Evolutionary conservation across 1,139 yeast genomes (phyloP), one percentile per base, ranked within the genome.

Genomic region (Diutina mesorugosa): DNA sequence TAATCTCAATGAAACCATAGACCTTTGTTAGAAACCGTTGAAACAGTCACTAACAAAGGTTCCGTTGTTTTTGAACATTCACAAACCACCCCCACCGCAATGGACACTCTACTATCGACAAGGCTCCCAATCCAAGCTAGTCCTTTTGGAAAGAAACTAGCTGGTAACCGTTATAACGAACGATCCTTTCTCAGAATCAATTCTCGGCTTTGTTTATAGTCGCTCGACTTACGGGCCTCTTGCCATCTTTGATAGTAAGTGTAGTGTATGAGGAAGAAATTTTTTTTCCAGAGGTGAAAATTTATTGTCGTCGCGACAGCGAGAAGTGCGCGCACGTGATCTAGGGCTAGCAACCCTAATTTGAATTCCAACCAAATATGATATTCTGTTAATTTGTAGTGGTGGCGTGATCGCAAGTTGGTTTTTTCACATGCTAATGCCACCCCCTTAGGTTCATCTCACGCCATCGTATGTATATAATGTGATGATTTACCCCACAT

Each of bases 141-240:
- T 41, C 26, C 26, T 21, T 21, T 21, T 21, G 26, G 26, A 59
- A 59, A 57, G 55, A 55, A 57, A 29, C 57, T 56, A 63, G 59
- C 69, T 66, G 71, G 71, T 67, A 60, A 62, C 66, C 63, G 67
- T 45, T 51, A 45, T 45, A 51, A 51, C 55, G 47, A 51, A 38
- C 16, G 18, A 26, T 32, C 26, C 46, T 4, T 21, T 46, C 32
- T 30, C 30, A 30, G 51, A 38, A 14, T 10, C 12, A 12, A 5
- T 26, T 51, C 53, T 50, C 53, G 53, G 53, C 53, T n/a, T 50
- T 28, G 53, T 50, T 50, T 50, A 58, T 56, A 54, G 48, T 56
- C 55, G 59, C 59, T 60, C 59, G 71, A 83, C 89, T 78, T 83
- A 83, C 87, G 93, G 95, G 87, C 95, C 95, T 87, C 95, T 86